phyloP scores from a whole-genome alignment of 805 yeast species.

The Metschnikowia gruessii region DNA sequence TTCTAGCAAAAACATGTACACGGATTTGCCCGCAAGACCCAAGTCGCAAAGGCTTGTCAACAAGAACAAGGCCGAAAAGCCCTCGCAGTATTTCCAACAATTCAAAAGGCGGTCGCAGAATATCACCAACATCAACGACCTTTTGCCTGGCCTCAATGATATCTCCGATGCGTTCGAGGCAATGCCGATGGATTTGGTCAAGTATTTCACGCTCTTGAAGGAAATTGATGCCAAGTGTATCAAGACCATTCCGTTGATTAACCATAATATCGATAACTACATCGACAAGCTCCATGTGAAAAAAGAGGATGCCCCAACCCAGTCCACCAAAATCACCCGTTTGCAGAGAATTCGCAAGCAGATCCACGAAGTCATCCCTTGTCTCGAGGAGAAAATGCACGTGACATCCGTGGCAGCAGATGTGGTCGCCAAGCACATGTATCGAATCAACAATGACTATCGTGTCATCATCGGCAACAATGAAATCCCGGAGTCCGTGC shows the following conservation, averaged over 20 bases:
- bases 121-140: constrained; percentile 35
- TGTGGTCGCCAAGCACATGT: constrained; percentile 61
- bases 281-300: constrained; percentile 25
- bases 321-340: constrained; percentile 26
- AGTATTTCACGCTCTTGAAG: constrained; percentile 81
- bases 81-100: constrained; percentile 31
- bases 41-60: constrained; percentile 32
- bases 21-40: constrained; percentile 32
- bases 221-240: constrained; percentile 96
- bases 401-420: constrained; percentile 91
- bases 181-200: constrained; percentile 75
- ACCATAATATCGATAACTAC: constrained; percentile 51
- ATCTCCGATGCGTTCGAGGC: constrained; percentile 89
- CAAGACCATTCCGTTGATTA: constrained; percentile 64
- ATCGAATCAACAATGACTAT: constrained; percentile 76
- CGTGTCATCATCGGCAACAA: constrained; percentile 63
- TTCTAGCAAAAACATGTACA: constrained; percentile 10
- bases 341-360: constrained; percentile 42
- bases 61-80: constrained; percentile 22
- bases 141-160: constrained; percentile 83
- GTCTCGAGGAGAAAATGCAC: constrained; percentile 95
- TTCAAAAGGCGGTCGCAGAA: constrained; percentile 35
- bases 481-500: constrained; percentile 78
- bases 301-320: constrained; percentile 9
- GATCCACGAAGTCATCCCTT: constrained; percentile 75